Base-by-base conservation (phyloP, 495 filamentous ascomycete species). In the Penicillium goetzii region DNA sequence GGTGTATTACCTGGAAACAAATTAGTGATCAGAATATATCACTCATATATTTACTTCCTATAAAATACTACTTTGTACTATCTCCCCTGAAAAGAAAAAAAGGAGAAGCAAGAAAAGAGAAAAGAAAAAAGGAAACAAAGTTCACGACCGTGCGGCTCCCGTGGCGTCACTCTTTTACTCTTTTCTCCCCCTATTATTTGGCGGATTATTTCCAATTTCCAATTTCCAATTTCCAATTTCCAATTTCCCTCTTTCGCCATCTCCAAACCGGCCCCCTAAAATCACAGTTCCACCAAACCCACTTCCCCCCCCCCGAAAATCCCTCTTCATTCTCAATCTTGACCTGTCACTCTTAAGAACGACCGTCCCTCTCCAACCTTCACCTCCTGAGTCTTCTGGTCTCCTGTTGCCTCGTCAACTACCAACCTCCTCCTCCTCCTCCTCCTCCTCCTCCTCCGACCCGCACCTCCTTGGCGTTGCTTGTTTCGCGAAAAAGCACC, bases 401-500 rank as follows among this genome's bases (percentile, higher is more conserved):
- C 34, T 43, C 14, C 33, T 68, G 70, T 72, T 72, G 70, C 70
- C 70, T 68, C 57, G 70, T 63, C 70, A 72, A 72, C 70, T 72
- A 8, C 56, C 33, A 62, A 58, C 49, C 58, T 51, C 47, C 47
- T 43, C 36, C 58, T 43, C 49, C n/a, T n/a, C 49, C 58, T 51
- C 47, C 47, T 43, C 36, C 58, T 43, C 49, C 58, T 51, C 47
- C 47, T 43, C 36, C 58, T 43, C 49, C 63, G 65, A 68, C 70
- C 68, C 60, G 68, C 60, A 62, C 66, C 41, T 61, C n/a, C 65
- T 72, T 72, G 70, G 70, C 70, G 63, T 72, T 72, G 70, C 70
- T 72, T 72, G 65, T 71, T 60, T 68, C 60, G 23, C 64, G 53
- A 43, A 38, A 38, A 43, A 47, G 19, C 33, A 51, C 26, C 43